These are phyloP conservation scores for Pythium volutum DNA, from an alignment of 352 stramenopile genomes.

Conservation along the genomic window DNA sequence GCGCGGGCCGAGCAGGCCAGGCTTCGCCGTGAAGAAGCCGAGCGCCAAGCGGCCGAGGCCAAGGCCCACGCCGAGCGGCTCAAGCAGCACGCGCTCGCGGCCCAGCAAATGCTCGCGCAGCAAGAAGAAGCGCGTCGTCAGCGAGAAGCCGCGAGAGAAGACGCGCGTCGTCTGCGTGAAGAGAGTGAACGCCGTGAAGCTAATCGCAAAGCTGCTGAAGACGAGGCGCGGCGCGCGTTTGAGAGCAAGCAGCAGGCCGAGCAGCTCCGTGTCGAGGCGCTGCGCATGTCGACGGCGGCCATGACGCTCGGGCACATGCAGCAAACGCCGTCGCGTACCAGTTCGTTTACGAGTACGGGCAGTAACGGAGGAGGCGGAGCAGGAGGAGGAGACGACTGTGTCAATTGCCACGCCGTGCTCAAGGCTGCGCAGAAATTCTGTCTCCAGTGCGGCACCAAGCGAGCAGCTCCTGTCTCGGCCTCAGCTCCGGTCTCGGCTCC, in stretches of 20 bases:
- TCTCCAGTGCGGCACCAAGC: constrained; percentile 55
- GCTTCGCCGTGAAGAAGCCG: constrained; percentile 49
- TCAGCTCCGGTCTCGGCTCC: constrained; percentile 21
- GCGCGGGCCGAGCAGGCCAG: constrained; percentile 49
- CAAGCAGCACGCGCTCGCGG: constrained; percentile 44
- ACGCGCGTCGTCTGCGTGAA: constrained; percentile 49
- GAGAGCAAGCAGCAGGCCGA: constrained; percentile 67
- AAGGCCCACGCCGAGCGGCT: constrained; percentile 53
- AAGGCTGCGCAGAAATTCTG: constrained; percentile 81
- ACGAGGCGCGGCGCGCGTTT: constrained; percentile 55
- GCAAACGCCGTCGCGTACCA: constrained; percentile 12
- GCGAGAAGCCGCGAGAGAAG: constrained; percentile 46
- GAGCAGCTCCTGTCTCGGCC: background rate
- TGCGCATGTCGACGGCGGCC: constrained; percentile 38
- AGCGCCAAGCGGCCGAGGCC: constrained; percentile 54
- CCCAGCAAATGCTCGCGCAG: constrained; percentile 53
- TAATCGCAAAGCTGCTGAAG: constrained; percentile 56
- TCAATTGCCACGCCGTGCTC: constrained; percentile 43
- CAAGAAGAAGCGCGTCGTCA: constrained; percentile 48
- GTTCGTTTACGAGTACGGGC: constrained; percentile 22
- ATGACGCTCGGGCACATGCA: constrained; percentile 14
- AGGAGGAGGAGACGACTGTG: constrained; percentile 6
- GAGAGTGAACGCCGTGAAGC: constrained; percentile 57
- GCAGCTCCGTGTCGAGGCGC: constrained; percentile 47
- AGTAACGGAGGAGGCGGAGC: constrained; percentile 9